These are phyloP conservation scores for Avena atlantica DNA, from an alignment of 176 grass and related monocot genomes.

Conservation along the genomic window DNA sequence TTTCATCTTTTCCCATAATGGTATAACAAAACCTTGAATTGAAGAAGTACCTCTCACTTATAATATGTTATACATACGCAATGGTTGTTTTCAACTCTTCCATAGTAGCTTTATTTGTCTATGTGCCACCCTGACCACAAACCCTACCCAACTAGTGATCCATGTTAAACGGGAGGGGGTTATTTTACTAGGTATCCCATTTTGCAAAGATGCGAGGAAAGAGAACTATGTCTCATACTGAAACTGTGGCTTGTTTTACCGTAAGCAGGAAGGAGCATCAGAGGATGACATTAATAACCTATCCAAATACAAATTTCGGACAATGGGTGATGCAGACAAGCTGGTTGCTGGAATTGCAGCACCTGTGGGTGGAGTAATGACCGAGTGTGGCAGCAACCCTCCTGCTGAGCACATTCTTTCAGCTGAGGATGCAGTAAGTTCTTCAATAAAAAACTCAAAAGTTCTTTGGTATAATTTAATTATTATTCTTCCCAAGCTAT, in stretches of 20 bases:
- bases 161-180: neutral
- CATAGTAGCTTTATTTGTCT: neutral
- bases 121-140: neutral
- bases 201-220: constrained; percentile 18
- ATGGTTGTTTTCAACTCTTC: neutral
- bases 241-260: constrained; percentile 23
- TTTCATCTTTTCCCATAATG: neutral
- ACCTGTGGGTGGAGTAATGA: constrained; percentile 77
- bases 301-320: constrained; percentile 82
- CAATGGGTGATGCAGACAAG: constrained; percentile 71
- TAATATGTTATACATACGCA: neutral
- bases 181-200: neutral
- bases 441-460: neutral
- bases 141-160: neutral
- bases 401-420: constrained; percentile 79
- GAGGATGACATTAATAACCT: constrained; percentile 88
- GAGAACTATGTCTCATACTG: neutral
- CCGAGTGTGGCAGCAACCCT: constrained; percentile 70
- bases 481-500: constrained; percentile 24
- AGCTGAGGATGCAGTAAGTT: constrained; percentile 88
- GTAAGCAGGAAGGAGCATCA: constrained; percentile 85
- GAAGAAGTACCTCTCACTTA: neutral
- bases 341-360: constrained; percentile 67
- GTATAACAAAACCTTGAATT: neutral
- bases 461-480: neutral